phyloP scores from a whole-genome alignment of 2,329 filamentous ascomycete species.

The Thielaviopsis punctulata region DNA sequence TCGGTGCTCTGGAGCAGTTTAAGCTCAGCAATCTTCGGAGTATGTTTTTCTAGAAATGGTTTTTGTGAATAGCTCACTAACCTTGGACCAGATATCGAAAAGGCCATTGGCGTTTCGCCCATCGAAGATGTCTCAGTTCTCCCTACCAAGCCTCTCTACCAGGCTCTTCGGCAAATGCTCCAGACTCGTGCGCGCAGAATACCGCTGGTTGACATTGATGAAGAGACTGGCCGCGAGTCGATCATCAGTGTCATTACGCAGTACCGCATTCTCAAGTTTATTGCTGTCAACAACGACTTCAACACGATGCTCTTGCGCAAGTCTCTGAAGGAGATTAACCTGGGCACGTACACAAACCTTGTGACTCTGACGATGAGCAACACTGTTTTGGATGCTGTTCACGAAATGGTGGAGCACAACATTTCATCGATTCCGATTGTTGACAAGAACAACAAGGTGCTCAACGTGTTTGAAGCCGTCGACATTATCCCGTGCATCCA shows the following conservation, averaged over 20 bases:
- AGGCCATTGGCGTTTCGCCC: constrained; percentile 73
- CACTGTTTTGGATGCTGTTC: constrained; percentile 84
- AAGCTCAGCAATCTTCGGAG: constrained; percentile 80
- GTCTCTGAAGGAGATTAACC: constrained; percentile 62
- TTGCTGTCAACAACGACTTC: constrained; percentile 76
- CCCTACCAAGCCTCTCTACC: constrained; percentile 76
- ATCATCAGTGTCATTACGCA: constrained; percentile 96
- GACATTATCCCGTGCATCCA: constrained; percentile 95
- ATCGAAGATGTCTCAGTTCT: constrained; percentile 95
- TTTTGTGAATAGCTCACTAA: not conserved
- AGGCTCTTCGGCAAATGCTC: constrained; percentile 88
- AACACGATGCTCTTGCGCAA: constrained; percentile 82
- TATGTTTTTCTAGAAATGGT: constrained; percentile 24
- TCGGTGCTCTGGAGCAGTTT: constrained; percentile 85
- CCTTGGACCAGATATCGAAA: constrained; percentile 68
- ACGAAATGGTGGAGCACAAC: constrained; percentile 78
- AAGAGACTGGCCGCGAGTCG: constrained; percentile 80
- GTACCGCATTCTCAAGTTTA: constrained; percentile 96
- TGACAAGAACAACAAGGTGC: constrained; percentile 56
- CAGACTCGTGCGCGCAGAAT: constrained; percentile 85
- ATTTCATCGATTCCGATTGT: constrained; percentile 92
- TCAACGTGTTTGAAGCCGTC: constrained; percentile 95
- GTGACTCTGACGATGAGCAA: constrained; percentile 77
- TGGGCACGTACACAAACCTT: constrained; percentile 71
- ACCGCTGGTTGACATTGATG: constrained; percentile 81